phyloP scores from a whole-genome alignment of 73 alveolate genomes.

The Blepharisma japonicum region DNA sequence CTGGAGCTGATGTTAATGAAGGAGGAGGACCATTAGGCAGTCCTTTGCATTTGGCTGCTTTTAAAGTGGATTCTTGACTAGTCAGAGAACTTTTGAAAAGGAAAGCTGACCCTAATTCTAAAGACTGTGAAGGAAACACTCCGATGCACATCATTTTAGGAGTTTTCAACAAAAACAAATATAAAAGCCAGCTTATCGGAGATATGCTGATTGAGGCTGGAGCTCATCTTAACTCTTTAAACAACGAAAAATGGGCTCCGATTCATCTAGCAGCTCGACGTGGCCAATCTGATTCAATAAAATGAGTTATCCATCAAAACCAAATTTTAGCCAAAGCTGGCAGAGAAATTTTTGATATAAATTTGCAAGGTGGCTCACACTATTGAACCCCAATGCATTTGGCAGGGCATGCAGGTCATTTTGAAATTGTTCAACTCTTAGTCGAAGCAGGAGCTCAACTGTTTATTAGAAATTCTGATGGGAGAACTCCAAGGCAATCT shows the following conservation, averaged over 20 bases:
- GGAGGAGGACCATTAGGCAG: constrained; percentile 63
- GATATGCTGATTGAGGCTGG: constrained; percentile 66
- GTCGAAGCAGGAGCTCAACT: constrained; percentile 68
- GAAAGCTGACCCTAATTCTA: constrained; percentile 47
- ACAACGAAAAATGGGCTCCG: constrained; percentile 51
- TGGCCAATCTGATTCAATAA: constrained; percentile 44
- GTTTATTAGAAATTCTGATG: constrained; percentile 75
- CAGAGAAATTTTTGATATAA: constrained; percentile 48
- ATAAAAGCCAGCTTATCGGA: constrained; percentile 51
- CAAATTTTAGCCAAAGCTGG: constrained; percentile 30
- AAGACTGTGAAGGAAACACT: constrained; percentile 55
- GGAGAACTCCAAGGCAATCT: constrained; percentile 73
- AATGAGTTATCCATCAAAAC: constrained; percentile 43
- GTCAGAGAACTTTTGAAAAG: constrained; percentile 43
- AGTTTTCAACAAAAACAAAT: constrained; percentile 43
- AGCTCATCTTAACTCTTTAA: constrained; percentile 46
- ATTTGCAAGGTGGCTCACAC: constrained; percentile 43
- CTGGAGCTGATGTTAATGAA: constrained; percentile 51
- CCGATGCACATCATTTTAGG: constrained; percentile 48
- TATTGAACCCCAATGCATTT: constrained; percentile 57
- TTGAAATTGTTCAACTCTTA: constrained; percentile 54
- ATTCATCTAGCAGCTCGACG: constrained; percentile 58
- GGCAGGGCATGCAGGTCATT: constrained; percentile 62
- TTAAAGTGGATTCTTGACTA: constrained; percentile 34
- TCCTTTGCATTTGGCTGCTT: constrained; percentile 52